These are phyloP conservation scores for Pogostemon cablin DNA, from an alignment of 257 asterid species.

Conservation along the genomic window DNA sequence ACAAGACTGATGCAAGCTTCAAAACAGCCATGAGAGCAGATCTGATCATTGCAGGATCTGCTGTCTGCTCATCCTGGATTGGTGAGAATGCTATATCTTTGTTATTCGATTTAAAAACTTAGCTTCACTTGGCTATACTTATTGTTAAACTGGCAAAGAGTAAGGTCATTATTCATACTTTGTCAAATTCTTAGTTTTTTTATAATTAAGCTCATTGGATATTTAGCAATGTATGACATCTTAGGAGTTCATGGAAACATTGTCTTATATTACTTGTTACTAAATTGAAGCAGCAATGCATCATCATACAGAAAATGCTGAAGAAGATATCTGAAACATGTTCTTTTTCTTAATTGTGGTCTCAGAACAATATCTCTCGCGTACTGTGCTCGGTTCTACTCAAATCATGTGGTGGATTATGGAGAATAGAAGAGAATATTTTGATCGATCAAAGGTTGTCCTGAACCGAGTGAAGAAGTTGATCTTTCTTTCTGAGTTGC, in stretches of 20 bases:
- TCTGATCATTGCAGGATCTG: slow-evolving; percentile 96
- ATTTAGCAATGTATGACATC: too few relatives aligned
- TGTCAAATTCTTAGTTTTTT: too few relatives aligned
- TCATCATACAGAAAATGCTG: too few relatives aligned
- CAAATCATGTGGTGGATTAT: slow-evolving; percentile 99
- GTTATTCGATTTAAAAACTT: slow-evolving; percentile 21
- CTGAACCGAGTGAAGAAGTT: slow-evolving; percentile 80
- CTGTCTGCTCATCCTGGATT: slow-evolving; percentile 93
- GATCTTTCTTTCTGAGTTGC: slow-evolving; percentile 80
- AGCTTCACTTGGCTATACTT: not conserved
- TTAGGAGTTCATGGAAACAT: too few relatives aligned
- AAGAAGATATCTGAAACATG: slow-evolving; percentile 13
- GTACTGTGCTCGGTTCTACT: slow-evolving; percentile 83
- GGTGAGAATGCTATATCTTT: slow-evolving; percentile 55
- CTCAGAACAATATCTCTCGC: slow-evolving; percentile 83
- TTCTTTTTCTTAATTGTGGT: slow-evolving; percentile 16
- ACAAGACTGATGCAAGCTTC: slow-evolving; percentile 79
- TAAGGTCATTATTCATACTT: too few relatives aligned
- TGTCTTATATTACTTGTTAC: too few relatives aligned
- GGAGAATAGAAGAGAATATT: slow-evolving; percentile 95
- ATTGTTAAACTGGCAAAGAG: not conserved
- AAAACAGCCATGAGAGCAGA: slow-evolving; percentile 93
- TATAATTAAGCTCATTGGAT: too few relatives aligned
- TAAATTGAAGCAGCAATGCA: too few relatives aligned
- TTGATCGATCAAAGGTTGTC: slow-evolving; percentile 77